Evolutionary conservation across 148 eudicot species (phyloP), one percentile per base, ranked within the genome.

Genomic region (Tetragonia tetragonoides): DNA sequence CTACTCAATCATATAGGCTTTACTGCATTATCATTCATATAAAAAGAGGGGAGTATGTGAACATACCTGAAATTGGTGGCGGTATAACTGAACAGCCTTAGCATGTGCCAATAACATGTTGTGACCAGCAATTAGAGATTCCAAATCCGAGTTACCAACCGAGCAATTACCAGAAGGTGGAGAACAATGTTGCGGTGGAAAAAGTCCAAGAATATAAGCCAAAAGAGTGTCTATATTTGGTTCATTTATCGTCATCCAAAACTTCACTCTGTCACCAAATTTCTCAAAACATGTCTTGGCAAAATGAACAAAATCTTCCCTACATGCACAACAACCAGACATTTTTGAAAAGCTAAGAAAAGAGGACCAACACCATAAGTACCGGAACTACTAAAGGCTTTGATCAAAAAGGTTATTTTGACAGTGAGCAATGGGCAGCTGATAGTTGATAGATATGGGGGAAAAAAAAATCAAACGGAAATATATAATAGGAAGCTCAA

Each of bases 181-280:
- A 5, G 98, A 94, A 72, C 98, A 94, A 77, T 68, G 97, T 10
- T 79, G 84, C 0, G 98, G 98, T 17, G 98, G 97, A 81, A 82
- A 94, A 1, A 0, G 12, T 38, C 92, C 97, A 28, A 38, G 42
- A 16, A 77, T 83, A 64, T 92, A 92, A 0, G 83, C 85, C 68
- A 85, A 28, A 24, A 67, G 76, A 0, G 88, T 24, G 28, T 82
- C 78, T 51, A 94, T 53, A 73, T 90, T 92, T 40, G 98, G 97
- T 68, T 94, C 98, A n/a, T 92, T 94, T 80, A 94, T 90, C 0
- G 97, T 90, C 3, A 65, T 64, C 98, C 98, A 94, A 44, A 89
- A 53, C 87, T 86, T 92, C 40, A 94, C 97, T 75, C 93, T 80
- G 21, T 94, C 92, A 17, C 91, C 97, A 78, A 94, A 94, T 66